Conservation (phyloP, 1,284 basidiomycete genomes). For the Malassezia japonica region DNA sequence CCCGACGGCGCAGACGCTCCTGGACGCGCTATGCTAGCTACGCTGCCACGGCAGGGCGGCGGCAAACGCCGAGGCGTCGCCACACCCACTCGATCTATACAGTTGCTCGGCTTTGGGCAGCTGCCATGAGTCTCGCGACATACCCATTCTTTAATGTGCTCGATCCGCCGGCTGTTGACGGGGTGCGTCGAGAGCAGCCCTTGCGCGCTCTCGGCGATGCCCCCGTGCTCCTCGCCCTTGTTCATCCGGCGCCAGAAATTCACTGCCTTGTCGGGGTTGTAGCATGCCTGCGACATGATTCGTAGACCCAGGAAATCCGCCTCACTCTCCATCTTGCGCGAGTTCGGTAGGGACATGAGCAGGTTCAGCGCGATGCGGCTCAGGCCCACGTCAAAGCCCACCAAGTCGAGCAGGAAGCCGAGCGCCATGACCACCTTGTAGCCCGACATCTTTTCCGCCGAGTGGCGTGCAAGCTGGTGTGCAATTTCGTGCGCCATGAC, state of each 20-base stretch:
- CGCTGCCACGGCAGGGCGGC: neutral
- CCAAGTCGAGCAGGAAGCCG: slow-evolving; percentile 23
- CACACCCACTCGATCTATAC: slow-evolving; percentile 1
- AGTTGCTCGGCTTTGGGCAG: slow-evolving; percentile 1
- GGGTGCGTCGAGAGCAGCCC: slow-evolving; percentile 35
- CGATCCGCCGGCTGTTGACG: slow-evolving; percentile 25
- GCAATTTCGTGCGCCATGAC: slow-evolving; percentile 78
- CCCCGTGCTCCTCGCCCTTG: slow-evolving; percentile 17
- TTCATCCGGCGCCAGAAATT: slow-evolving; percentile 23
- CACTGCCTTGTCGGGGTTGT: slow-evolving; percentile 61
- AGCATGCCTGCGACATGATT: slow-evolving; percentile 59
- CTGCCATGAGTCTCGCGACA: neutral
- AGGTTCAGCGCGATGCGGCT: slow-evolving; percentile 52
- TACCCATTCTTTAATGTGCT: slow-evolving; percentile 34
- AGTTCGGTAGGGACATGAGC: slow-evolving; percentile 68
- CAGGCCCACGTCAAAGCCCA: slow-evolving; percentile 32
- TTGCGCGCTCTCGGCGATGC: slow-evolving; percentile 18
- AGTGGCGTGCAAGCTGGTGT: slow-evolving; percentile 54
- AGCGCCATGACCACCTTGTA: slow-evolving; percentile 32
- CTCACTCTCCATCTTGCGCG: slow-evolving; percentile 68
- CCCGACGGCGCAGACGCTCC: slow-evolving; percentile 7
- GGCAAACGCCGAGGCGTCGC: neutral
- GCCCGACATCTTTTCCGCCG: slow-evolving; percentile 42
- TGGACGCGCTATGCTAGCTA: neutral
- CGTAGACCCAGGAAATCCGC: slow-evolving; percentile 52